Base-by-base conservation (phyloP, 257 asterid species). In the Thymus quinquecostatus region DNA sequence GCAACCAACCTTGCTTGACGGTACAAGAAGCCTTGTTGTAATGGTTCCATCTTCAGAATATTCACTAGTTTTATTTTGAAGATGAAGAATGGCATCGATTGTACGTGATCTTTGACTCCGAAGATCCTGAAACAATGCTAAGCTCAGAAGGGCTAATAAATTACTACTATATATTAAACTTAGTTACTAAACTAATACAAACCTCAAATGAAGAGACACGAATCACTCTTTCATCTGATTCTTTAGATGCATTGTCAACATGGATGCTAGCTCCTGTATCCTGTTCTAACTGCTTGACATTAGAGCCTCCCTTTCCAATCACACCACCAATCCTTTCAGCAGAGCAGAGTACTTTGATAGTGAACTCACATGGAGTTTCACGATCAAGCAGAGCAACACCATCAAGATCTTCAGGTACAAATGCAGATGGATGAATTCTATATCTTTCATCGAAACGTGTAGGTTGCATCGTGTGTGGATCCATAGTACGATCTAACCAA, bases 1-100 rank as follows among this genome's bases (percentile, higher is more conserved):
- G 85, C 98, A 89, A 54, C 96, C 98, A 71, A 92, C 96, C 84
- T 86, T 92, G 81, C 80, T 86, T 34, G 98, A 87, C 14, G 91
- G 89, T 51, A 89, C 92, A 60, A 92, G 90, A 77, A 92, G 96
- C 68, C 87, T 82, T 12, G 95, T 91, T 2, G 84, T 87, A 80
- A 87, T 82, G 59, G 84, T 78, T 36, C 97, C 95, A 41, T 84
- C 80, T 60, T 85, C 95, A 78, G 92, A 82, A 71, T 70, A 76
- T 72, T 83, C 93, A 77, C 92, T 78, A 40, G 88, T 81, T 79
- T 72, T 82, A 74, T 79, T 80, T 81, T 87, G 96, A 81, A 89
- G 96, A 73, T 75, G 87, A 81, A 89, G 92, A 79, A 92, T 82
- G 72, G 96, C 93, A 53, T 87, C 83, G 48, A 92, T 85, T 34